Conservation (phyloP, 1,284 basidiomycete species). For the Puccinia horiana region DNA sequence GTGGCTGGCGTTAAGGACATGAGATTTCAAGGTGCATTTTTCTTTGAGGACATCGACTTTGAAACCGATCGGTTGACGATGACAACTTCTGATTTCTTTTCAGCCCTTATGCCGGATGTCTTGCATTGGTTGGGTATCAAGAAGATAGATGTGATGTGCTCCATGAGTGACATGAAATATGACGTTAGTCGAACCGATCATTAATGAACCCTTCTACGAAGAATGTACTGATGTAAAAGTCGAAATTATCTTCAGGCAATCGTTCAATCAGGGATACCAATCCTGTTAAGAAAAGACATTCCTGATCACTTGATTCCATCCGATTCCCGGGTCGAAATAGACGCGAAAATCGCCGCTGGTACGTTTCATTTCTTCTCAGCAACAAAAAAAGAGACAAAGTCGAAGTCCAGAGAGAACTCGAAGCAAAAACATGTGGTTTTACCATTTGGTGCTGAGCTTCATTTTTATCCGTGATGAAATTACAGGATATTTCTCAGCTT, state of each 20-base stretch:
- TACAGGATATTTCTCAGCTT: constrained; percentile 41
- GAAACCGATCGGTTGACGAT: background rate
- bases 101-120: constrained; percentile 88
- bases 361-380: background rate
- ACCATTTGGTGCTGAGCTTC: background rate
- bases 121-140: constrained; percentile 69
- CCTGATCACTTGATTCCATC: constrained; percentile 82
- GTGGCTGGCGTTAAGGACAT: constrained; percentile 95
- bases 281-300: constrained; percentile 78
- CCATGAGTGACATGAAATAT: constrained; percentile 81
- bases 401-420: background rate
- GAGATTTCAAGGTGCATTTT: constrained; percentile 71
- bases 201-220: constrained; percentile 4
- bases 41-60: background rate
- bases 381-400: background rate
- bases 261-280: constrained; percentile 80
- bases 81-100: background rate
- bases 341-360: constrained; percentile 88
- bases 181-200: constrained; percentile 52
- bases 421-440: background rate
- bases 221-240: background rate
- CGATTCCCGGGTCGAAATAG: constrained; percentile 90
- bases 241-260: constrained; percentile 60
- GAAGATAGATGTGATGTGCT: constrained; percentile 80
- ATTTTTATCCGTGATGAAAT: background rate